Evolutionary conservation across 768 basidiomycete genomes (phyloP), one percentile per base, ranked within the genome.

Genomic region (Pleurotus salmoneostramineus): DNA sequence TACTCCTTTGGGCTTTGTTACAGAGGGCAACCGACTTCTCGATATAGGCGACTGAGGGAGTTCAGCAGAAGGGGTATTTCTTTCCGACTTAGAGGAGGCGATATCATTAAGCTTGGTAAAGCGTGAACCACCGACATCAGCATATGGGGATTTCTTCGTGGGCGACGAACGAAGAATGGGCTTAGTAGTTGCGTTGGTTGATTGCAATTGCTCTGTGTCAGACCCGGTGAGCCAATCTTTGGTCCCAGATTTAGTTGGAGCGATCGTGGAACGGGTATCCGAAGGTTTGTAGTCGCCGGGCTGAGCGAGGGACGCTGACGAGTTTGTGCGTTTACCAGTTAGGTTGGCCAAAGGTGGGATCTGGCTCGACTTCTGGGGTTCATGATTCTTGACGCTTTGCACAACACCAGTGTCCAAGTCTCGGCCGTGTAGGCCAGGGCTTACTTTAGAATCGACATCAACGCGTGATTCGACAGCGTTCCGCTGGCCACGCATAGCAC

Each of bases 171-270:
- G 84, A 51, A 90, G 69, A 33, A 87, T 72, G 43, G 64, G 58
- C 58, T 64, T 42, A 48, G 66, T 35, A 8, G 52, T 57, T 50
- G 51, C 40, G 27, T 58, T 32, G 27, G 59, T 44, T 10, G 52
- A 50, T 17, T 68, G 65, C 10, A 50, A 50, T 11, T 68, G 65
- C 27, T 77, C 72, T 45, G 80, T 76, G 57, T 84, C 81, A 56
- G 81, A 80, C 6, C 91, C 91, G 14, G 91, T 91, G 35, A 93
- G 71, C 90, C 91, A 91, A 65, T 92, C 89, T 61, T 72, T 76
- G 3, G 60, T 48, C 71, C 74, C 66, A 67, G 36, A 17, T 43
- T 55, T 55, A 21, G 52, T n/a, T 10, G 35, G 17, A 10, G 11
- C 6, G 6, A 40, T 27, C 40, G 21, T 40, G 4, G 52, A 43